phyloP scores from a whole-genome alignment of 108 stramenopile species.

The Fragilaria crotonensis region DNA sequence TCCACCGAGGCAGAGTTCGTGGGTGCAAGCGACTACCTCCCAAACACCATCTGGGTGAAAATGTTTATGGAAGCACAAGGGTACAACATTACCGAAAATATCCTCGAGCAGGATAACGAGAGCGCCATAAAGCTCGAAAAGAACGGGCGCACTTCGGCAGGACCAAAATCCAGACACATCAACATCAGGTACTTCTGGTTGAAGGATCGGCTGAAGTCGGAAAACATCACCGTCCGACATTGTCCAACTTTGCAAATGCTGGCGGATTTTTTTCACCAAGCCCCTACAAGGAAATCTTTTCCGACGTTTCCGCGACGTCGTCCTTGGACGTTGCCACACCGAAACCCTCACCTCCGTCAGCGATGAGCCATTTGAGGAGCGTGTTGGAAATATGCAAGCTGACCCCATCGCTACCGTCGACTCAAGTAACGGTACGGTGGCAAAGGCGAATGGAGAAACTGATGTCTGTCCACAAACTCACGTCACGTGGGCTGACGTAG shows the following conservation, averaged over 20 bases:
- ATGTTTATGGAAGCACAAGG: conserved; percentile 40
- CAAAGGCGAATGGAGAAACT: too few relatives aligned
- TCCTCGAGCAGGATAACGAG: conserved; percentile 39
- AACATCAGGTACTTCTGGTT: conserved; percentile 42
- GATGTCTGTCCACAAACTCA: too few relatives aligned
- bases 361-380: too few relatives aligned
- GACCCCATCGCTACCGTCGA: too few relatives aligned
- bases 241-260: conserved; percentile 46
- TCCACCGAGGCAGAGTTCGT: conserved; percentile 45
- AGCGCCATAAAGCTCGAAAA: conserved; percentile 44
- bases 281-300: conserved; percentile 35
- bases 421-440: too few relatives aligned
- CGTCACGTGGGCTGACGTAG: too few relatives aligned
- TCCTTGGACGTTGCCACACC: too few relatives aligned
- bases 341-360: too few relatives aligned
- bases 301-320: conserved; percentile 18
- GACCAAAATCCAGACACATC: conserved; percentile 37
- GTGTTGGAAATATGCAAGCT: too few relatives aligned
- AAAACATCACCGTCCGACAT: conserved; percentile 15
- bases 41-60: conserved; percentile 32
- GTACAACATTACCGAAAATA: conserved; percentile 16
- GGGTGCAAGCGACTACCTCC: conserved; percentile 28
- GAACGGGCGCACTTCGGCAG: conserved; percentile 26
- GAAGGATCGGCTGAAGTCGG: conserved; percentile 17
- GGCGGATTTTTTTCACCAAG: conserved; percentile 45